phyloP scores from a whole-genome alignment of 768 basidiomycete genomes.

The Tulasnella sp. region DNA sequence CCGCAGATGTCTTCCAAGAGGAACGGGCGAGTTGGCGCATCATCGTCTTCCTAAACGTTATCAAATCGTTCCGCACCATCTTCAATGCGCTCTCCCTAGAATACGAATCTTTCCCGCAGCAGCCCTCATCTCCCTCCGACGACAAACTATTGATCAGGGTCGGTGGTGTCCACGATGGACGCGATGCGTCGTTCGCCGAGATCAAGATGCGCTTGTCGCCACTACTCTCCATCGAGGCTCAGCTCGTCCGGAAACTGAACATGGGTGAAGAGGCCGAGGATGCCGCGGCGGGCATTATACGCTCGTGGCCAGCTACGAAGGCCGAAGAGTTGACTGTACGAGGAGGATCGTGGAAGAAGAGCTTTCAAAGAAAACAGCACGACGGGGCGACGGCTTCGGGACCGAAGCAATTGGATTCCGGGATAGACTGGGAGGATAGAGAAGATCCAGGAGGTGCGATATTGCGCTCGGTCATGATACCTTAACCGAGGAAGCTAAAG shows the following conservation, averaged over 20 bases:
- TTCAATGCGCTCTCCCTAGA: slow-evolving; percentile 39
- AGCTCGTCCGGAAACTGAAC: slow-evolving; percentile 18
- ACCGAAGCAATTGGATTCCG: neutral
- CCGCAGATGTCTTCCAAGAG: slow-evolving; percentile 20
- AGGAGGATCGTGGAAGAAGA: slow-evolving; percentile 6
- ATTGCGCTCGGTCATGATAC: too few species aligned
- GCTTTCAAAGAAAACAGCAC: slow-evolving; percentile 1
- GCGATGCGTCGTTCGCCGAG: slow-evolving; percentile 24
- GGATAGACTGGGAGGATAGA: slow-evolving; percentile 13
- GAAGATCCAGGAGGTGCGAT: slow-evolving; percentile 15
- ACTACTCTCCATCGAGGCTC: slow-evolving; percentile 45
- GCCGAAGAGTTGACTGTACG: slow-evolving; percentile 1
- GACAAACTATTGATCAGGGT: neutral
- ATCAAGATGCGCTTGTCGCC: slow-evolving; percentile 54
- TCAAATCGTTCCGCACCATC: slow-evolving; percentile 57
- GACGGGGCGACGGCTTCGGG: neutral
- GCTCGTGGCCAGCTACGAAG: neutral
- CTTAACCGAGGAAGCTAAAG: too few species aligned
- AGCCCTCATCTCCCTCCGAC: neutral
- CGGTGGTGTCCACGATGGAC: neutral
- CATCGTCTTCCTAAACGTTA: slow-evolving; percentile 70
- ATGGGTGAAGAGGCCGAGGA: neutral
- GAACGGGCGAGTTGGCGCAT: slow-evolving; percentile 68
- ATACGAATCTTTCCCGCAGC: neutral
- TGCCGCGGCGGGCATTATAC: neutral